phyloP scores from a whole-genome alignment of 2,329 filamentous ascomycete species.

The Botryotinia convoluta region DNA sequence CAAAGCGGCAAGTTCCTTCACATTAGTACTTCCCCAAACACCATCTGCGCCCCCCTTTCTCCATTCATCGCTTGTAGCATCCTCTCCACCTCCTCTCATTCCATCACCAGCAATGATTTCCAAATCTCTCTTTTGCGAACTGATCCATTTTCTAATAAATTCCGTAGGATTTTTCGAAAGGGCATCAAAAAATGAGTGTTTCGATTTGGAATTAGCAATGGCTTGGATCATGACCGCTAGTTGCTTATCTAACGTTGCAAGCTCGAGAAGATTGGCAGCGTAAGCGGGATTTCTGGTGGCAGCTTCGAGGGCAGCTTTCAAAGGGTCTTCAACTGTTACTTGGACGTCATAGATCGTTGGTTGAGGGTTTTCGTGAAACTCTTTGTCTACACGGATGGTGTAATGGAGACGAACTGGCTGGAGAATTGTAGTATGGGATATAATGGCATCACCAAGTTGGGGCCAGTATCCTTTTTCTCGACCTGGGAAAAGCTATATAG shows the following conservation, averaged over 20 bases:
- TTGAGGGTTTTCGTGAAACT: conserved; percentile 70
- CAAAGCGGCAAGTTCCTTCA: conserved; percentile 62
- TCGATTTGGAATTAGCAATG: conserved; percentile 79
- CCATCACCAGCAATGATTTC: conserved; percentile 36
- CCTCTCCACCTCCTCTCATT: conserved; percentile 55
- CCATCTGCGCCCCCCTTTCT: conserved; percentile 59
- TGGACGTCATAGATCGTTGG: conserved; percentile 89
- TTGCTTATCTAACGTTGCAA: conserved; percentile 77
- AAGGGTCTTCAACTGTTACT: conserved; percentile 79
- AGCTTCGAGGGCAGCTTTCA: conserved; percentile 63
- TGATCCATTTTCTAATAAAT: conserved; percentile 85
- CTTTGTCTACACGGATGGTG: conserved; percentile 88
- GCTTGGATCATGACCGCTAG: conserved; percentile 80
- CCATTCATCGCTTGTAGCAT: conserved; percentile 64
- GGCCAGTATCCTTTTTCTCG: conserved; percentile 81
- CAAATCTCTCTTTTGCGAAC: conserved; percentile 69
- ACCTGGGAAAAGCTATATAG: conserved; percentile 20
- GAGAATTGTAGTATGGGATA: conserved; percentile 73
- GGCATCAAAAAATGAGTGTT: conserved; percentile 81
- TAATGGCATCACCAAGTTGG: conserved; percentile 75
- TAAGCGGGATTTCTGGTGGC: conserved; percentile 69
- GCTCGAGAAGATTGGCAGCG: conserved; percentile 70
- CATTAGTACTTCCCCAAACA: conserved; percentile 61
- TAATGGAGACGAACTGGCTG: conserved; percentile 82
- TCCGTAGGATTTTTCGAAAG: conserved; percentile 77